Percentiles rank a stretch among this genome's conserved stretches.
Evolutionary conservation across 2,329 filamentous ascomycete species (phyloP).

Genomic region (Cercospora sp.): DNA sequence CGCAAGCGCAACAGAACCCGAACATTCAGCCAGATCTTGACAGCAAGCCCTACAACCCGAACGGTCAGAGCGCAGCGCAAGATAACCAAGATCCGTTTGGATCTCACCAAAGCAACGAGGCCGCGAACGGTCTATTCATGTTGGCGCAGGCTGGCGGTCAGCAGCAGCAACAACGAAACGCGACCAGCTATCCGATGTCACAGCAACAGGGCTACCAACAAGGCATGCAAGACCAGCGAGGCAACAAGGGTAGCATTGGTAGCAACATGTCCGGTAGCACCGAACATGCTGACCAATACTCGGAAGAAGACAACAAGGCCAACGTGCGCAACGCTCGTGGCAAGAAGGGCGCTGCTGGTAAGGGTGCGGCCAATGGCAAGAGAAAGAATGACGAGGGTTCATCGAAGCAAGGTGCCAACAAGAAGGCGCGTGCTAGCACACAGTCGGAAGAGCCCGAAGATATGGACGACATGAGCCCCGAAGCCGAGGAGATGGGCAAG

Average conservation of each 20-base stretch:
- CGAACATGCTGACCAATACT: constrained; percentile 58
- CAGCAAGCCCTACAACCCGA: constrained; percentile 57
- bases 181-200: constrained; percentile 51
- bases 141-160: constrained; percentile 71
- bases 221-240: constrained; percentile 41
- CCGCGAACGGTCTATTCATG: constrained; percentile 90
- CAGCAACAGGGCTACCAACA: constrained; percentile 48
- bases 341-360: constrained; percentile 62
- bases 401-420: constrained; percentile 64
- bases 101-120: constrained; percentile 87
- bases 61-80: constrained; percentile 44
- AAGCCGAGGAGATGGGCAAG: constrained; percentile 47
- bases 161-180: constrained; percentile 40
- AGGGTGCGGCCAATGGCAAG: constrained; percentile 62
- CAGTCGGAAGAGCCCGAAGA: constrained; percentile 53
- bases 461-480: constrained; percentile 52
- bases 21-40: constrained; percentile 42
- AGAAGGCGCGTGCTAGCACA: constrained; percentile 68
- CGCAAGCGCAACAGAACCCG: constrained; percentile 45
- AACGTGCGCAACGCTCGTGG: constrained; percentile 62
- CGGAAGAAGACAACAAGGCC: constrained; percentile 70
- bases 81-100: constrained; percentile 66
- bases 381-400: constrained; percentile 75
- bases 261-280: constrained; percentile 60
- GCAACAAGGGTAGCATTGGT: constrained; percentile 50